Base-by-base conservation (phyloP, 768 basidiomycete genomes). In the Leucosporidium yakuticum region DNA sequence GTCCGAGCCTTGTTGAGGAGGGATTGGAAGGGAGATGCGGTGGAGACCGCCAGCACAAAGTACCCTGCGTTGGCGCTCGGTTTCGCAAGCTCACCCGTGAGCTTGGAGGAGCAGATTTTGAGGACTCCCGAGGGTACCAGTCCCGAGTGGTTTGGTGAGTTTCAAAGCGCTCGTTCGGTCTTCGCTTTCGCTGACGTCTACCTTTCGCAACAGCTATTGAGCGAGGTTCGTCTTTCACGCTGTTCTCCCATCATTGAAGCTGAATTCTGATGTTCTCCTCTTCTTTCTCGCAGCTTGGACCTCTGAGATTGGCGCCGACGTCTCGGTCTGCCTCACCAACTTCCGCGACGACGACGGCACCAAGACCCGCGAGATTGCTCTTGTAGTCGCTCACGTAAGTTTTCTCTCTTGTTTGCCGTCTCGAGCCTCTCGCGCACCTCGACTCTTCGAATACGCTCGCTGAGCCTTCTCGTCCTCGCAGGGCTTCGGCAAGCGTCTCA, bases 101-200 rank as follows among this genome's bases (percentile, higher is more conserved):
- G 65, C 12, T 60, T 73, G 48, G 64, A 73, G 32, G 63, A 61
- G 29, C 71, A 73, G 53, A 69, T 73, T 57, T 0, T 34, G n/a
- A 34, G 71, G 4, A 69, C 68, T 36, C 74, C 67, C 25, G 78
- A 76, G 17, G 79, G 77, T 1, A 85, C 87, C 32, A 81, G 80
- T 19, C 81, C 76, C 5, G 83, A 81, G 25, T 93, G 90, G 77
- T 71, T 71, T 29, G 39, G 39, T 44, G 39, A 44, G 39, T 44
- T 44, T 15, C 6, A 36, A 2, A 7, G 11, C 39, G 14, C 8
- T 15, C 17, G 3, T 15, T 44, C 8, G 8, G 14, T 44, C 14
- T 44, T 15, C 11, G 14, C 39, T 44, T 44, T 8, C 11, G 39
- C 39, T 44, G 39, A 44, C 60, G 59, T 7, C 56, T 14, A 36